phyloP scores from a whole-genome alignment of 225 moss, liverwort and hornwort genomes.

The Polytrichum commune region DNA sequence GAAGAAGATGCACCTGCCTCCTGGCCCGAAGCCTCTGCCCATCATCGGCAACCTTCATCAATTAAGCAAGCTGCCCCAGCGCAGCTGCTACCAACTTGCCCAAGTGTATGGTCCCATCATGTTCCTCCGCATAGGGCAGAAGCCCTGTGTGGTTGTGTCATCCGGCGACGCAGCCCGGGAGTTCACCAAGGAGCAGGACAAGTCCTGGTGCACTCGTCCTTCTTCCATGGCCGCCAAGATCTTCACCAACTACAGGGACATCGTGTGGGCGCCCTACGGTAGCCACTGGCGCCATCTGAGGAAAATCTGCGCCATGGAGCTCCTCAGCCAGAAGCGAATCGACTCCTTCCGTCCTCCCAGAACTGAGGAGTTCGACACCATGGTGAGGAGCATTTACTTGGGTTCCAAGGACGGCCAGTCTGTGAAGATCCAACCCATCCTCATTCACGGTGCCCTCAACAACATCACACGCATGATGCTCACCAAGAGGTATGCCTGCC shows the following conservation, averaged over 20 bases:
- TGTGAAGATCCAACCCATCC: slow-evolving; percentile 9
- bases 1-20: slow-evolving; percentile 16
- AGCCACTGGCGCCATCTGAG: slow-evolving; percentile 19
- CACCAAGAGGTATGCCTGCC: slow-evolving; percentile 16
- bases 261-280: slow-evolving; percentile 9
- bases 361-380: not conserved
- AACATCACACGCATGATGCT: slow-evolving; percentile 36
- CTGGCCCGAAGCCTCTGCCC: slow-evolving; percentile 28
- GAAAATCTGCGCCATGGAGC: slow-evolving; percentile 20
- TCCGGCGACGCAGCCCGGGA: slow-evolving; percentile 25
- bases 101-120: slow-evolving; percentile 26
- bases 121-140: slow-evolving; percentile 26
- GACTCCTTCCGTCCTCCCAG: not conserved
- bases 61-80: slow-evolving; percentile 13
- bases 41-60: slow-evolving; percentile 23
- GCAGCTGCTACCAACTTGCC: slow-evolving; percentile 10
- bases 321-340: slow-evolving; percentile 11
- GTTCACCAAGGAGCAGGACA: slow-evolving; percentile 35
- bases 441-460: slow-evolving; percentile 27
- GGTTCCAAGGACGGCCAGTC: slow-evolving; percentile 23
- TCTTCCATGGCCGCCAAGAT: not conserved
- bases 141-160: slow-evolving; percentile 16
- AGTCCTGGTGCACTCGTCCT: slow-evolving; percentile 24
- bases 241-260: slow-evolving; percentile 1
- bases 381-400: not conserved